Evolutionary conservation across 305 asterid species (phyloP).

Genomic region (Solanum chacoense): DNA sequence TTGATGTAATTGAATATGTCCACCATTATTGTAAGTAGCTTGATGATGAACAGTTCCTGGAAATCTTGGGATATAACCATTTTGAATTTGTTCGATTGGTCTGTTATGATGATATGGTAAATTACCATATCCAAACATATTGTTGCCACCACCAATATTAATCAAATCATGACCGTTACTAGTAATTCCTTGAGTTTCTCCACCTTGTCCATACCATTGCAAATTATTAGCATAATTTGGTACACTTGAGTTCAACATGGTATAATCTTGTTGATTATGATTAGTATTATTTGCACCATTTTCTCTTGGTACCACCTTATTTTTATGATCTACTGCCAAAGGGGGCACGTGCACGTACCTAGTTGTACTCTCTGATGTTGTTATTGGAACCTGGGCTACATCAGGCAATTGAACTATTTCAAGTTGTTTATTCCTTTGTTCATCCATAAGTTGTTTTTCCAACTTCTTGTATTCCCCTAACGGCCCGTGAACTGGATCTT

Average conservation of each 20-base stretch:
- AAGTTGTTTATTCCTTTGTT: not conserved
- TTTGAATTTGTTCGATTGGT: not conserved
- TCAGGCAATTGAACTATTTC: not conserved
- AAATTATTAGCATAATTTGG: not conserved
- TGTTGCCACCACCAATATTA: not conserved
- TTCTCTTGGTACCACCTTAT: not conserved
- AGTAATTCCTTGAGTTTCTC: not conserved
- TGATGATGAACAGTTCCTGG: not conserved
- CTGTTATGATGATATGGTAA: not conserved
- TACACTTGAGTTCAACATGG: not conserved
- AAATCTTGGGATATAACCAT: not conserved
- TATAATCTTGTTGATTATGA: not conserved
- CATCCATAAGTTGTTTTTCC: not conserved
- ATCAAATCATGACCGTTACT: not conserved
- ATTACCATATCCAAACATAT: not conserved
- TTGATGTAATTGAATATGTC: not conserved
- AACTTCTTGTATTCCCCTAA: conserved; percentile 3
- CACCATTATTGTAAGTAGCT: not conserved
- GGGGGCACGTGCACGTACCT: not conserved
- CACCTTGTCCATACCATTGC: not conserved
- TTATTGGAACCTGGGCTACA: not conserved
- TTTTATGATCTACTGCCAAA: not conserved
- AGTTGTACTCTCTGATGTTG: not conserved
- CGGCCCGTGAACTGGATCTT: conserved; percentile 11
- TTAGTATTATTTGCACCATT: not conserved